Conservation (phyloP, 257 asterid species). For the Fraxinus americana region DNA sequence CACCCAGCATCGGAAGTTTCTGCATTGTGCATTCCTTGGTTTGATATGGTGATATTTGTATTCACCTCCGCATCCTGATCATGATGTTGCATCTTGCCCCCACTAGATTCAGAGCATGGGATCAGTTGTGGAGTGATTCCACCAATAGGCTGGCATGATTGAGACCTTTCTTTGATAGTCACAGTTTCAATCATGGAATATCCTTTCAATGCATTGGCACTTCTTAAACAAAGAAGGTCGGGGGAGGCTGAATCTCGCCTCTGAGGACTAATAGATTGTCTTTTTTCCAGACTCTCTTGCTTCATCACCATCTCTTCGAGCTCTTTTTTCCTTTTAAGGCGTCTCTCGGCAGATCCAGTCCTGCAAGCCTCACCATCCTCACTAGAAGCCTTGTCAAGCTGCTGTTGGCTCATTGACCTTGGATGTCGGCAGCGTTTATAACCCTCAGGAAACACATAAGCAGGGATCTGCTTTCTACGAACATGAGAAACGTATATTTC, state of each 20-base stretch:
- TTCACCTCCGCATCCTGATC: conserved; percentile 22
- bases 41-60: conserved; percentile 23
- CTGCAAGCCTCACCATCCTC: conserved; percentile 44
- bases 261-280: conserved; percentile 60
- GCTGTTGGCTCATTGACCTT: conserved; percentile 49
- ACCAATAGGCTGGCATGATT: conserved; percentile 13
- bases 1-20: conserved; percentile 42
- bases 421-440: conserved; percentile 62
- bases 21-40: conserved; percentile 16
- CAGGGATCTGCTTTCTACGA: conserved; percentile 87
- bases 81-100: conserved; percentile 22
- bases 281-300: conserved; percentile 53
- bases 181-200: conserved; percentile 29
- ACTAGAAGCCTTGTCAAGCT: conserved; percentile 35
- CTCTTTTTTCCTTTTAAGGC: conserved; percentile 58
- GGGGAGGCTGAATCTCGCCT: conserved; percentile 60
- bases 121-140: conserved; percentile 15
- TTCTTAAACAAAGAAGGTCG: conserved; percentile 47
- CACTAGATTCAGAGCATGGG: conserved; percentile 18
- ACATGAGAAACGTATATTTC: conserved; percentile 85
- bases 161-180: conserved; percentile 29
- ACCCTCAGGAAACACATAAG: conserved; percentile 81
- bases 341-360: conserved; percentile 51
- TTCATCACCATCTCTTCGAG: conserved; percentile 39
- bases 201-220: conserved; percentile 33